phyloP scores from a whole-genome alignment of 2,329 filamentous ascomycete species.

The Paecilomyces formosus region DNA sequence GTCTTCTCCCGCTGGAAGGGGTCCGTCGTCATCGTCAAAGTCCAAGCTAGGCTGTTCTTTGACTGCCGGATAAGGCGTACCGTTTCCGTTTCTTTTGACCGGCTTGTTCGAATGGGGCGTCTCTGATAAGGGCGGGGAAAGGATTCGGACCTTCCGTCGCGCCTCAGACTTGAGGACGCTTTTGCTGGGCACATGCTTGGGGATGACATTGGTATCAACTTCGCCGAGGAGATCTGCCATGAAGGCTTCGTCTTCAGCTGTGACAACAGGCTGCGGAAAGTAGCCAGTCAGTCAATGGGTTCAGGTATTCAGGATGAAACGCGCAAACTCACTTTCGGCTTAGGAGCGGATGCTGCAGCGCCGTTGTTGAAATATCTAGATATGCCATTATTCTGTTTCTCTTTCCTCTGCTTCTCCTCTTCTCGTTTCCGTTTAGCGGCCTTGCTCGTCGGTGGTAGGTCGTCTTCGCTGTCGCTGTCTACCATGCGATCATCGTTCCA shows the following conservation, averaged over 20 bases:
- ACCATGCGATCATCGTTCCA: constrained; percentile 61
- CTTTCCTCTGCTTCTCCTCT: constrained; percentile 75
- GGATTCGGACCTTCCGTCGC: constrained; percentile 68
- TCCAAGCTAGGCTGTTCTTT: constrained; percentile 31
- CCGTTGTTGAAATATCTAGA: constrained; percentile 90
- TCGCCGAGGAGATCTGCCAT: constrained; percentile 77
- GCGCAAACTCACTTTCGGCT: constrained; percentile 63
- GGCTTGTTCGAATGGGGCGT: constrained; percentile 47
- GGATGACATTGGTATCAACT: constrained; percentile 69
- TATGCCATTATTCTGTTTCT: constrained; percentile 85
- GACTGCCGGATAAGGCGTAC: constrained; percentile 39
- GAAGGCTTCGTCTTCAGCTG: constrained; percentile 83
- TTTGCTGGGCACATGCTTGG: constrained; percentile 47
- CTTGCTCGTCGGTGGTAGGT: constrained; percentile 55
- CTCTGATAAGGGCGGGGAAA: constrained; percentile 64
- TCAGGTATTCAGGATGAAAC: not conserved
- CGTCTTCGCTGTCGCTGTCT: constrained; percentile 67
- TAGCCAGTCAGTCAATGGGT: constrained; percentile 15
- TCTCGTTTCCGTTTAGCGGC: constrained; percentile 77
- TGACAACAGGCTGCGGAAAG: constrained; percentile 57
- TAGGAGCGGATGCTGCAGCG: constrained; percentile 53
- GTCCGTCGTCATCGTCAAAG: constrained; percentile 52
- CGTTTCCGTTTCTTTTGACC: constrained; percentile 36
- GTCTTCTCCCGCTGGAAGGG: constrained; percentile 47
- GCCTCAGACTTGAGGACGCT: constrained; percentile 65